phyloP scores from a whole-genome alignment of 495 filamentous ascomycete genomes.

The Lophiostoma macrostomum region DNA sequence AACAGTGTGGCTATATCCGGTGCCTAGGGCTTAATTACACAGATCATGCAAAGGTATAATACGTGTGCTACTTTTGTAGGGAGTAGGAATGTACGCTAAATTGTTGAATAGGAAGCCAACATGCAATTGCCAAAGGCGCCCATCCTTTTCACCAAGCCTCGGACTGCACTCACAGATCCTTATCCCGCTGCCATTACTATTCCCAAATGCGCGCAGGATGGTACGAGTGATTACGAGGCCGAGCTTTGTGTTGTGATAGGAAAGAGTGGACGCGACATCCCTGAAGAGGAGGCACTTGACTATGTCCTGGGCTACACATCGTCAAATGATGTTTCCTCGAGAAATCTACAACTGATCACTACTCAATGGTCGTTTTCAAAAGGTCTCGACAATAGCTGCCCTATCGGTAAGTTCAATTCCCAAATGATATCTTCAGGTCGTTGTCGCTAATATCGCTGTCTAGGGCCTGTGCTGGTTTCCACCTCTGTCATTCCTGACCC shows the following conservation, averaged over 20 bases:
- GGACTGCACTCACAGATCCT: not conserved
- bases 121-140: not conserved
- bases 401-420: no score
- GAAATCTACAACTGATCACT: not conserved
- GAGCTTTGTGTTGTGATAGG: not conserved
- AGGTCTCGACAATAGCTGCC: no score
- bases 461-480: no score
- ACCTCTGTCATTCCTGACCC: no score
- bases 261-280: not conserved
- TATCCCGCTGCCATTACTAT: not conserved
- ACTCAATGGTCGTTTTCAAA: no score
- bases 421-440: no score
- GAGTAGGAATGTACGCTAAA: no score
- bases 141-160: not conserved
- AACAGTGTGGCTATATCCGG: not conserved
- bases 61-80: no score
- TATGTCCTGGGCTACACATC: not conserved
- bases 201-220: not conserved
- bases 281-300: not conserved
- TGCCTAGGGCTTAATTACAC: not conserved
- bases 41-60: no score
- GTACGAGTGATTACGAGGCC: not conserved
- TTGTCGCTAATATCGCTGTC: no score
- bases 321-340: not conserved
- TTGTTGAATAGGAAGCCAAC: no score